Conservation (phyloP, 1,139 yeast species). For the Candida sp. region DNA sequence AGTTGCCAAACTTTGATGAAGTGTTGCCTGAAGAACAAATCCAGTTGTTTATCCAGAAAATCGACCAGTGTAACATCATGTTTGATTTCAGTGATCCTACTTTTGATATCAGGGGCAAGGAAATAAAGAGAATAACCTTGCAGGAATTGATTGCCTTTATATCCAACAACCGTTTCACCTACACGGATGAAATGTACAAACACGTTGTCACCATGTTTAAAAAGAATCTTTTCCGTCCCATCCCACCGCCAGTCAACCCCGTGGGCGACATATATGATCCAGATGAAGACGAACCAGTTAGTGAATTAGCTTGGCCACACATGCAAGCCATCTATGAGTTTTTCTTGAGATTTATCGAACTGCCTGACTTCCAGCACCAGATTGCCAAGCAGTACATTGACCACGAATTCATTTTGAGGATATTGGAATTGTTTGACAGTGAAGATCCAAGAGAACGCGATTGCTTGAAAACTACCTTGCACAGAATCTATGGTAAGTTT, state of each 20-base stretch:
- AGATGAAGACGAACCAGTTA: constrained; percentile 98
- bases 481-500: constrained; percentile 95
- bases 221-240: constrained; percentile 88
- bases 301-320: constrained; percentile 98
- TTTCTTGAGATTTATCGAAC: constrained; percentile 89
- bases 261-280: constrained; percentile 97
- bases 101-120: constrained; percentile 90
- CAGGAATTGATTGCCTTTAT: constrained; percentile 91
- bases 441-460: constrained; percentile 98
- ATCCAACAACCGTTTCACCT: constrained; percentile 78
- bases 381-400: constrained; percentile 94
- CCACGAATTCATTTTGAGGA: constrained; percentile 80
- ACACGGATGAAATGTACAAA: constrained; percentile 89
- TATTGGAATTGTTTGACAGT: constrained; percentile 90
- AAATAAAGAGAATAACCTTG: constrained; percentile 82
- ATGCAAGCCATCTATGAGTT: constrained; percentile 98
- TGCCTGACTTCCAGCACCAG: constrained; percentile 94
- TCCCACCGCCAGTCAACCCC: constrained; percentile 98
- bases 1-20: constrained; percentile 89
- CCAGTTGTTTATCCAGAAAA: constrained; percentile 81
- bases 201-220: constrained; percentile 92
- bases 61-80: constrained; percentile 93
- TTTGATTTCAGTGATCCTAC: constrained; percentile 96
- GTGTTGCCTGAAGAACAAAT: constrained; percentile 87
- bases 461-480: constrained; percentile 92